These are phyloP conservation scores for Fallopia convolvulus DNA, from an alignment of 148 eudicot genomes.

Conservation along the genomic window DNA sequence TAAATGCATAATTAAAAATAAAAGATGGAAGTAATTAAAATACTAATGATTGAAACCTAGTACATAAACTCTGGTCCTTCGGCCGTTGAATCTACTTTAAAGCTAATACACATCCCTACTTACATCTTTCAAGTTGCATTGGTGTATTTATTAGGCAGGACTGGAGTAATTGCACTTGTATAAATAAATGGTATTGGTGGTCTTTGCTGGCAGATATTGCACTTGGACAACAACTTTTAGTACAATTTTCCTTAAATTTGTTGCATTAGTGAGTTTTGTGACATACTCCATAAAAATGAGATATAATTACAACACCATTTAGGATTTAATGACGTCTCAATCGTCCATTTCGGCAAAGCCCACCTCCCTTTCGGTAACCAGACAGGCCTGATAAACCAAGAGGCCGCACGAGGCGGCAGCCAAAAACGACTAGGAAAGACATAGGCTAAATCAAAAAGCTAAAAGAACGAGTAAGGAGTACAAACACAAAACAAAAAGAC, in stretches of 20 bases:
- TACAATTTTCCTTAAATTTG: neutral
- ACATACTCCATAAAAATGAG: neutral
- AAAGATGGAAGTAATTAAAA: neutral
- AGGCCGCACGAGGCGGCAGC: no score
- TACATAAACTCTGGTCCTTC: neutral
- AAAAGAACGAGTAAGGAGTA: no score
- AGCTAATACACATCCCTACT: neutral
- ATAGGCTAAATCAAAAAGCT: no score
- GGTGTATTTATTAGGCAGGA: neutral
- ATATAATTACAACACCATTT: neutral
- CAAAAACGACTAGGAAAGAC: no score
- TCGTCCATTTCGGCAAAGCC: neutral
- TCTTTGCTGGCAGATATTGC: neutral
- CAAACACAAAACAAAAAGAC: no score
- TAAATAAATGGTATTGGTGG: neutral
- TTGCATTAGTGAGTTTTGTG: neutral
- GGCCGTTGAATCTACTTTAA: neutral
- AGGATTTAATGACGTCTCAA: neutral
- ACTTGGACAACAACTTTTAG: neutral
- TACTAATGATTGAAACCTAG: slow-evolving; percentile 5
- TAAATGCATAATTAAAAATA: neutral
- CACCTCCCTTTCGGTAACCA: neutral
- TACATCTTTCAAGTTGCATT: neutral
- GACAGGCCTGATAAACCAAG: no score
- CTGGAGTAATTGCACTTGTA: neutral